A percentile compares a stretch with the other conserved stretches of the same genome.
phyloP scores from a whole-genome alignment of 2,329 filamentous ascomycete genomes.

The Zasmidium cellare region DNA sequence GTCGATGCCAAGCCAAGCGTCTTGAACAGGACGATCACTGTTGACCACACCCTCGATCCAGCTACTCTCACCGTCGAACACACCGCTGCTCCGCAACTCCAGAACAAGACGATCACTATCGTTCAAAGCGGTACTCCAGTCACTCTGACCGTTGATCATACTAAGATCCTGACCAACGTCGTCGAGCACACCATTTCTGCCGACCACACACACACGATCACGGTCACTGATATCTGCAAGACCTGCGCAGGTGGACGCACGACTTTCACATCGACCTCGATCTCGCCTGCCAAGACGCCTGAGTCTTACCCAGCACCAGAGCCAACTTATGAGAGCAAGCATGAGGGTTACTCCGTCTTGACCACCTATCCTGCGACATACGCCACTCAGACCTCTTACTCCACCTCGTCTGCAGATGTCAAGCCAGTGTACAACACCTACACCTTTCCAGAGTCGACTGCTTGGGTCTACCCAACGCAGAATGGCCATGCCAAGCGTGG shows the following conservation, averaged over 20 bases:
- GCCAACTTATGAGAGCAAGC: too few species aligned
- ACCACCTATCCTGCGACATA: constrained; percentile 1
- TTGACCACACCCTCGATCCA: too few species aligned
- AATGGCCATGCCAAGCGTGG: neutral
- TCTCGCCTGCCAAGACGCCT: neutral
- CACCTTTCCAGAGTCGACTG: neutral
- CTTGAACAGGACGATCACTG: too few species aligned
- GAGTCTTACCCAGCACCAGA: neutral
- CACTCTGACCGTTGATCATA: too few species aligned
- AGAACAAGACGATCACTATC: too few species aligned
- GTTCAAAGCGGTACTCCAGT: too few species aligned
- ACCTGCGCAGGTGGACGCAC: neutral
- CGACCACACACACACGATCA: neutral
- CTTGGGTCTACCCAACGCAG: neutral
- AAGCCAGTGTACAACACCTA: neutral
- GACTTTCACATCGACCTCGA: neutral
- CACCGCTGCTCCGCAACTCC: too few species aligned
- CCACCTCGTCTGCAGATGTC: neutral
- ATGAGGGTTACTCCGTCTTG: neutral
- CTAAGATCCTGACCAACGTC: too few species aligned
- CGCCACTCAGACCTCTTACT: neutral
- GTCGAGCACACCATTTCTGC: neutral
- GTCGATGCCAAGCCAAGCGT: neutral
- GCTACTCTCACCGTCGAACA: too few species aligned
- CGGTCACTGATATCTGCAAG: neutral